phyloP scores from a whole-genome alignment of 1,284 basidiomycete genomes.

The Xerocomus amazonicus region DNA sequence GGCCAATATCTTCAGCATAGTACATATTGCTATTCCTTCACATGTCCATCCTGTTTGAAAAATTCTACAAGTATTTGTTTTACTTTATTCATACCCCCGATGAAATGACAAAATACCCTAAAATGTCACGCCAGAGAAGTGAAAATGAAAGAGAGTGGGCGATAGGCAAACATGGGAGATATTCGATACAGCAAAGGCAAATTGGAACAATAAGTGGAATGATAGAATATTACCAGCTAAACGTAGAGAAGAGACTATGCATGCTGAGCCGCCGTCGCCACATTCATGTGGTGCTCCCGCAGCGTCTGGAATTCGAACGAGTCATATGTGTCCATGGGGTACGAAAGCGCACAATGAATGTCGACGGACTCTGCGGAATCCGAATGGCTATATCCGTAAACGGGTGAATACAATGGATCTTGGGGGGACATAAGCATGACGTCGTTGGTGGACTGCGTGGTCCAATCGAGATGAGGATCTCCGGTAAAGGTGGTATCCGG shows the following conservation, averaged over 20 bases:
- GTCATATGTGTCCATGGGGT: slow-evolving; percentile 24
- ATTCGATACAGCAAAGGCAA: slow-evolving; percentile 25
- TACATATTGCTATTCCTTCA: neutral
- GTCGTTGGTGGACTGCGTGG: slow-evolving; percentile 11
- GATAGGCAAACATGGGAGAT: slow-evolving; percentile 3
- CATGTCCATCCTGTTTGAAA: neutral
- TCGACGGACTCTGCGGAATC: slow-evolving; percentile 20
- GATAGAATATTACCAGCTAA: slow-evolving; percentile 10
- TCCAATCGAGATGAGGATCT: slow-evolving; percentile 16
- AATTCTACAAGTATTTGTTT: slow-evolving; percentile 3
- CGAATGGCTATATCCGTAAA: slow-evolving; percentile 23
- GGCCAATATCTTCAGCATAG: neutral
- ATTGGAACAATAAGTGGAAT: slow-evolving; percentile 14
- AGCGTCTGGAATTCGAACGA: slow-evolving; percentile 33
- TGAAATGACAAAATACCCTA: slow-evolving; percentile 24
- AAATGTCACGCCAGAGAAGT: slow-evolving; percentile 11
- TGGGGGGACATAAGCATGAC: slow-evolving; percentile 19
- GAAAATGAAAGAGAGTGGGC: slow-evolving; percentile 1
- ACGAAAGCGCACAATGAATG: slow-evolving; percentile 17
- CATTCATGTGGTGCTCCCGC: slow-evolving; percentile 26
- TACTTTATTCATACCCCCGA: slow-evolving; percentile 22
- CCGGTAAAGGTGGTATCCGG: slow-evolving; percentile 17
- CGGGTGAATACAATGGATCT: slow-evolving; percentile 15
- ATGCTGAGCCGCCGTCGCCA: slow-evolving; percentile 17
- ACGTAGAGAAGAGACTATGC: slow-evolving; percentile 14